These are phyloP conservation scores for Themeda triandra DNA, from an alignment of 176 grass and related monocot genomes.

Conservation along the genomic window DNA sequence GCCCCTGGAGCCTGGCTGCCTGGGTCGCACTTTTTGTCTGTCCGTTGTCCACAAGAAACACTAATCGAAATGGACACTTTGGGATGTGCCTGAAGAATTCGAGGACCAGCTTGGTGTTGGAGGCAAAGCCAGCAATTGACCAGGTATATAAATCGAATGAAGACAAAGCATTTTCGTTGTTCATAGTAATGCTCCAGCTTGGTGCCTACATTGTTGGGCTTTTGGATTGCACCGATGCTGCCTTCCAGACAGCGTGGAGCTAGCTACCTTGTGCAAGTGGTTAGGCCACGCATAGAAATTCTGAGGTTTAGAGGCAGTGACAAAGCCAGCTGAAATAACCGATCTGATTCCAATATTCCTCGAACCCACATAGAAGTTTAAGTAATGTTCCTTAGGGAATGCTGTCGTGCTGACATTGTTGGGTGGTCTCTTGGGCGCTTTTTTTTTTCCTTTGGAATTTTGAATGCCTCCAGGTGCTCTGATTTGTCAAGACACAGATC, in stretches of 20 bases:
- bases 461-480: not conserved
- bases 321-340: not conserved
- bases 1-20: no score
- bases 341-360: constrained; percentile 2
- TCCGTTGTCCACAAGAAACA: not conserved
- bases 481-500: not conserved
- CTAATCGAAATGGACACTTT: not conserved
- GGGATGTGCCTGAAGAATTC: not conserved
- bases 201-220: not conserved
- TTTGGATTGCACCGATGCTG: constrained; percentile 3
- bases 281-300: not conserved
- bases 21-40: no score
- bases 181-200: not conserved
- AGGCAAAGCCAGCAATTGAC: not conserved
- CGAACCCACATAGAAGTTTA: not conserved
- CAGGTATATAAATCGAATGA: not conserved
- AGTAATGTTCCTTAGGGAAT: constrained; percentile 7
- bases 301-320: not conserved
- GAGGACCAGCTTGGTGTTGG: not conserved
- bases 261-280: not conserved
- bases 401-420: not conserved
- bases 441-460: not conserved
- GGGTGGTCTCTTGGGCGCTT: not conserved
- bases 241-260: not conserved
- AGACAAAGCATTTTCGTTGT: not conserved